phyloP scores from a whole-genome alignment of 1,139 yeast genomes.

The Blastobotrys aristatus region DNA sequence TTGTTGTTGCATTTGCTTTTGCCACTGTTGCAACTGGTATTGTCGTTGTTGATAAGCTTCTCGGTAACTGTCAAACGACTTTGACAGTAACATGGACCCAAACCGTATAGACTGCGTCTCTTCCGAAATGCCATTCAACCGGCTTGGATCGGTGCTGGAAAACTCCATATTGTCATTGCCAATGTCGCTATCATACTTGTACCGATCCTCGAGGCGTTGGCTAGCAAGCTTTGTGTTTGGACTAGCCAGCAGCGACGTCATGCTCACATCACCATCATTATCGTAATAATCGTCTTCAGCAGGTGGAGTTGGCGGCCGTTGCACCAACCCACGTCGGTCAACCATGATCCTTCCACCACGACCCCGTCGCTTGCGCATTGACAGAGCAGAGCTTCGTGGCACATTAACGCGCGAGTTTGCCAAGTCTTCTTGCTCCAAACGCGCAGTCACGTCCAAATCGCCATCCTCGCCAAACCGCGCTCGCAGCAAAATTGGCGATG shows the following conservation, averaged over 20 bases:
- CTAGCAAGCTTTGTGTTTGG: slow-evolving; percentile 25
- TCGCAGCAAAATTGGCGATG: slow-evolving; percentile 26
- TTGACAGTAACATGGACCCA: slow-evolving; percentile 84
- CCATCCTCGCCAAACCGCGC: slow-evolving; percentile 19
- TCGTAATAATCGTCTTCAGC: slow-evolving; percentile 26
- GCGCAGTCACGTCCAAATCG: slow-evolving; percentile 22
- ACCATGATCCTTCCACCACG: slow-evolving; percentile 66
- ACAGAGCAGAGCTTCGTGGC: slow-evolving; percentile 35
- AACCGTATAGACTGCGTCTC: slow-evolving; percentile 87
- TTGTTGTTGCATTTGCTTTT: slow-evolving; percentile 19
- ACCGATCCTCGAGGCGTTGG: slow-evolving; percentile 60
- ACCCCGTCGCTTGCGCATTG: slow-evolving; percentile 71
- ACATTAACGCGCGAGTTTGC: slow-evolving; percentile 23
- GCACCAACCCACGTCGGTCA: slow-evolving; percentile 55
- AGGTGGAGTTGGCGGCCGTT: slow-evolving; percentile 17
- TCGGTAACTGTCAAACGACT: slow-evolving; percentile 68
- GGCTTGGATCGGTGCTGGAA: slow-evolving; percentile 58
- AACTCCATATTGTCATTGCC: slow-evolving; percentile 48
- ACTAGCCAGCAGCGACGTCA: slow-evolving; percentile 15
- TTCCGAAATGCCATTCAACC: slow-evolving; percentile 73
- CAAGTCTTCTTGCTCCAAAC: slow-evolving; percentile 26
- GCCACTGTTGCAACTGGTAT: slow-evolving; percentile 27
- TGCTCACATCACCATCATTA: slow-evolving; percentile 18
- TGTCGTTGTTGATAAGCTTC: slow-evolving; percentile 41
- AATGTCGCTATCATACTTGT: slow-evolving; percentile 69